Conservation (phyloP, 768 basidiomycete genomes). For the Chalciporus sphaerocephalus region DNA sequence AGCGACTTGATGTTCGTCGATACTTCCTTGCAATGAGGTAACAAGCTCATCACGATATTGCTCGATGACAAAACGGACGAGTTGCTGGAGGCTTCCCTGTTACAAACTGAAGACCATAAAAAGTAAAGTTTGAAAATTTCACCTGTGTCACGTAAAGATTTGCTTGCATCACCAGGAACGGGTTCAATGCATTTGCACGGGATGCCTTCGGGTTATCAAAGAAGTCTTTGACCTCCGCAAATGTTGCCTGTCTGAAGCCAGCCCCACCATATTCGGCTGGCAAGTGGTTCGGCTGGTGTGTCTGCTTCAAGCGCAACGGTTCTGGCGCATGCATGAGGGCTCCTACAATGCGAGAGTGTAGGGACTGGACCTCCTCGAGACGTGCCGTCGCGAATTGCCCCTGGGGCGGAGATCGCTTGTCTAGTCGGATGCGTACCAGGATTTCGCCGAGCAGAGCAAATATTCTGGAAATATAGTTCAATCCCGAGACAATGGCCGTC, state of each 20-base stretch:
- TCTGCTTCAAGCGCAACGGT: conserved; percentile 63
- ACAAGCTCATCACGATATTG: conserved; percentile 88
- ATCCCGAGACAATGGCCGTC: conserved; percentile 79
- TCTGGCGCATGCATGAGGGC: conserved; percentile 76
- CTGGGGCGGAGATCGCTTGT: conserved; percentile 80
- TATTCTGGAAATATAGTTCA: conserved; percentile 83
- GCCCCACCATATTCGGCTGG: conserved; percentile 62
- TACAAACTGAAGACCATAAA: background rate
- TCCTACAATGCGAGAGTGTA: conserved; percentile 71
- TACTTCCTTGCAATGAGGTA: conserved; percentile 56
- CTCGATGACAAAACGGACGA: conserved; percentile 87
- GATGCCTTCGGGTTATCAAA: conserved; percentile 89
- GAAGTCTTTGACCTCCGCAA: conserved; percentile 85
- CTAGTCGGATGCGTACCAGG: conserved; percentile 79
- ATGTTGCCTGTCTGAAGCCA: conserved; percentile 77
- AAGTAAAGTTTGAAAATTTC: conserved; percentile 12
- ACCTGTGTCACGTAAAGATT: conserved; percentile 93
- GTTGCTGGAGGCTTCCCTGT: conserved; percentile 55
- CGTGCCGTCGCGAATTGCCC: conserved; percentile 82
- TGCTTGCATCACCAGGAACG: conserved; percentile 88
- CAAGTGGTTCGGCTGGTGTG: conserved; percentile 44
- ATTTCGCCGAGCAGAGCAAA: conserved; percentile 85
- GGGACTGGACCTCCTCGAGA: conserved; percentile 77
- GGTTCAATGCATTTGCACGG: conserved; percentile 79
- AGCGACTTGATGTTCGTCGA: conserved; percentile 61